Evolutionary conservation across 2,329 filamentous ascomycete genomes (phyloP), one percentile per base, ranked within the genome.

Genomic region (Alternaria longipes): DNA sequence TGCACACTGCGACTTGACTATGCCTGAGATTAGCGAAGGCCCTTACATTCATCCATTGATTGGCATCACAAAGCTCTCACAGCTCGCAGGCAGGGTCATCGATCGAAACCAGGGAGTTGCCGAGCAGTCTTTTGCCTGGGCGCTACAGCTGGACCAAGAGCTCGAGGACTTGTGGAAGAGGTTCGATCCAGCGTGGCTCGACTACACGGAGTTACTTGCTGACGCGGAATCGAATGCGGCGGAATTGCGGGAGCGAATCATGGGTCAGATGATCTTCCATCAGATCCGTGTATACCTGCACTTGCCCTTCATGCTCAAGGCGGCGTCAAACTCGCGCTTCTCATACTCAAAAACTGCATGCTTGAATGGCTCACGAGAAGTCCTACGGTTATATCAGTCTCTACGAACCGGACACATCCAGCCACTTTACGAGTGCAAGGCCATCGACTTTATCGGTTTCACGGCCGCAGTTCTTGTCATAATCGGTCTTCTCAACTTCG

Each of bases 381-480:
- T 82, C 34, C 65, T 83, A n/a, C 71, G 74, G 3, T 69, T 80
- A 3, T 82, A 81, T 62, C 76, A 80, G 24, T 60, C 75, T 1
- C 71, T 82, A 5, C 77, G 79, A 6, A 73, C 72, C 8, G 73
- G 75, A 24, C 70, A 56, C 54, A 70, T 65, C 2, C 73, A 76
- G 56, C 78, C 78, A 11, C 66, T 82, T 0, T 83, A 81, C 67
- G 80, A 84, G 59, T 83, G 82, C 73, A 82, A 82, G 58, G 80
- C 80, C 8, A 71, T 81, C 18, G 82, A 83, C 64, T 83, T 83
- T 59, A 77, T 82, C 40, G 82, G 78, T 38, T 84, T 84, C 69
- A 83, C 80, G 1, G 76, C 79, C 6, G 79, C 81, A 3, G 75
- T 82, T 1, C 72, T 83, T 22, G 69, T 84, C 32, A 71, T 81